Base-by-base conservation (phyloP, 2,329 filamentous ascomycete species). In the Huntiella moniliformis region DNA sequence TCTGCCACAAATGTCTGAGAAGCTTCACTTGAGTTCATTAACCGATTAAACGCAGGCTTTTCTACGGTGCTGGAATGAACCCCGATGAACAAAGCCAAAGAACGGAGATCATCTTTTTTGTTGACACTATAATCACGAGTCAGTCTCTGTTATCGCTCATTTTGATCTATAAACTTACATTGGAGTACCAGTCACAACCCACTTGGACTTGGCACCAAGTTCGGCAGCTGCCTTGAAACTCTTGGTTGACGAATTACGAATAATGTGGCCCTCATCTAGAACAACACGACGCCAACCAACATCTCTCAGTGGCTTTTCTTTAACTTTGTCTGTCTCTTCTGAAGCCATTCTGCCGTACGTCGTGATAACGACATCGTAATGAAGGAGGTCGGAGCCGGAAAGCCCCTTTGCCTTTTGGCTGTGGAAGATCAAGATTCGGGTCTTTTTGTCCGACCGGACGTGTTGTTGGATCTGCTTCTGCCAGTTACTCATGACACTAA, bases 401-500 rank as follows among this genome's bases (percentile, higher is more conserved):
- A 68, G 31, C 31, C 15, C 32, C 16, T 18, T 18, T 41, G 17
- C n/a, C 17, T 45, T 45, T 28, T 52, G 63, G 0, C 81, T 81
- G 55, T 94, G 83, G 56, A 88, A 91, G 31, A 79, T 75, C 54
- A 85, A 67, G 4, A 91, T 68, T 7, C 68, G 74, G 5, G 84
- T 73, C 1, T 66, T 62, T 46, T 73, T 62, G n/a, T 79, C 70
- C 4, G 67, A 58, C 34, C 74, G 70, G 39, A 88, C 71, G 55
- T 94, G 86, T 34, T 71, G 68, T 51, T 73, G 66, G 45, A 88
- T 82, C 59, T 93, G 85, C 45, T 79, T 75, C 53, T 74, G 75
- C 86, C 86, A 94, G 54, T 93, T 93, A 56, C 79, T 86, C 81
- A 93, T 87, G 15, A 93, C 84, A 44, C 79, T 79, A 4, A 92